These are phyloP conservation scores for Colletotrichum graminicola DNA, from an alignment of 2,329 filamentous ascomycete genomes.

Conservation along the genomic window DNA sequence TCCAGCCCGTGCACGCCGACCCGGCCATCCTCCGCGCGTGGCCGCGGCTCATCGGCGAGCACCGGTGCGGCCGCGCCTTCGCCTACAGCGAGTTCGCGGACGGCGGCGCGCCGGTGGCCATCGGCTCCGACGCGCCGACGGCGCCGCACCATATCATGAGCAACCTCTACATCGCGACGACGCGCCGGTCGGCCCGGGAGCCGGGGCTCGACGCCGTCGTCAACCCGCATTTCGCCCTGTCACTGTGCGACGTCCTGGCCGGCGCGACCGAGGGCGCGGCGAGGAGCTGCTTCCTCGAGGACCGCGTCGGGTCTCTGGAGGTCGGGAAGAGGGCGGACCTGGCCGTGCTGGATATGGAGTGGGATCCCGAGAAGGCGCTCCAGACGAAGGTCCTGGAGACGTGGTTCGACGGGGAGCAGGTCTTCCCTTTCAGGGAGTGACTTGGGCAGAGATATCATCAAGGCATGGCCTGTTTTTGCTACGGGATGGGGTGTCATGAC, in stretches of 20 bases:
- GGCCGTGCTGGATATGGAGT: constrained; percentile 62
- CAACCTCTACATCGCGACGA: constrained; percentile 72
- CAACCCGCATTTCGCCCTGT: constrained; percentile 67
- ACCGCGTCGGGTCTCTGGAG: constrained; percentile 64
- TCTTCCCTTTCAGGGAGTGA: constrained; percentile 48
- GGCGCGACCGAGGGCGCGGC: constrained; percentile 68
- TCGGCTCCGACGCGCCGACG: constrained; percentile 71
- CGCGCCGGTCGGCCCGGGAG: constrained; percentile 60
- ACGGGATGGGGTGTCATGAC: not conserved
- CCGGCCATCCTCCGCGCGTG: constrained; percentile 73
- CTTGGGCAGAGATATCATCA: not conserved
- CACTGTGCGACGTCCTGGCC: constrained; percentile 64
- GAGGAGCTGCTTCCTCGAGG: constrained; percentile 69
- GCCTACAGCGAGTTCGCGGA: constrained; percentile 72
- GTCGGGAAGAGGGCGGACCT: constrained; percentile 70
- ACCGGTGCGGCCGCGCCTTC: constrained; percentile 69
- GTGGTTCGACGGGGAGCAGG: constrained; percentile 63
- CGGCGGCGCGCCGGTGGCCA: constrained; percentile 65
- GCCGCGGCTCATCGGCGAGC: constrained; percentile 67
- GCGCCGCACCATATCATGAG: constrained; percentile 66
- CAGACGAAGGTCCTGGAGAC: constrained; percentile 63
- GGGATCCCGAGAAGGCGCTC: constrained; percentile 61
- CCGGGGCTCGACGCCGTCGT: constrained; percentile 57
- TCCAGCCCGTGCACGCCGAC: constrained; percentile 70
- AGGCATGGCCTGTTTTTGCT: not conserved